phyloP scores from a whole-genome alignment of 2,329 filamentous ascomycete species.

The Orbilia javanica region DNA sequence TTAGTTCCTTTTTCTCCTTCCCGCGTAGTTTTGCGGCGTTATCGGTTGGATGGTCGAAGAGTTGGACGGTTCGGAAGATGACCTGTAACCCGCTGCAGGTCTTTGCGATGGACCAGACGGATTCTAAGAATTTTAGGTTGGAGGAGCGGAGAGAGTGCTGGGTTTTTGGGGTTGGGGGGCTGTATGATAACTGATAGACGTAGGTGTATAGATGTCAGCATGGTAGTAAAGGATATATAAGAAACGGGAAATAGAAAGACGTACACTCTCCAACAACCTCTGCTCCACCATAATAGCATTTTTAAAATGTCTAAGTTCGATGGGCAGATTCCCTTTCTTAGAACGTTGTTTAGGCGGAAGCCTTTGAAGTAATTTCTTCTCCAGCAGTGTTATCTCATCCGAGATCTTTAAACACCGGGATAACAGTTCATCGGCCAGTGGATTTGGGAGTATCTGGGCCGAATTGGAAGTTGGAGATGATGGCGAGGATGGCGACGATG shows the following conservation, averaged over 20 bases:
- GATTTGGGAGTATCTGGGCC: constrained; percentile 49
- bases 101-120: constrained; percentile 75
- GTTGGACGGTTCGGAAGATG: constrained; percentile 64
- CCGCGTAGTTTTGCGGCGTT: constrained; percentile 61
- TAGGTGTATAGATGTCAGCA: background rate
- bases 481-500: background rate
- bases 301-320: constrained; percentile 69
- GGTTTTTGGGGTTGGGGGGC: constrained; percentile 62
- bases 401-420: constrained; percentile 62
- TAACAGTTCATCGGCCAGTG: constrained; percentile 62
- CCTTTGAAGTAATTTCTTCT: constrained; percentile 57
- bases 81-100: constrained; percentile 70
- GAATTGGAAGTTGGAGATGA: constrained; percentile 2
- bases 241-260: constrained; percentile 11
- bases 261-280: constrained; percentile 67
- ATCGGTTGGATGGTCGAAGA: constrained; percentile 48
- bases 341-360: constrained; percentile 63
- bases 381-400: constrained; percentile 61
- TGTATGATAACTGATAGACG: constrained; percentile 59
- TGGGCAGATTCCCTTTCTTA: constrained; percentile 65
- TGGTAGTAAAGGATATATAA: background rate
- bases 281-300: constrained; percentile 68
- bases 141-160: constrained; percentile 74
- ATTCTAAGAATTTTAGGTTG: constrained; percentile 75
- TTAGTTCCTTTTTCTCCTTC: constrained; percentile 64